Percentiles rank a stretch among this genome's conserved stretches.
Evolutionary conservation across 306 rosid genomes (phyloP).

Genomic region (Bauhinia variegata): DNA sequence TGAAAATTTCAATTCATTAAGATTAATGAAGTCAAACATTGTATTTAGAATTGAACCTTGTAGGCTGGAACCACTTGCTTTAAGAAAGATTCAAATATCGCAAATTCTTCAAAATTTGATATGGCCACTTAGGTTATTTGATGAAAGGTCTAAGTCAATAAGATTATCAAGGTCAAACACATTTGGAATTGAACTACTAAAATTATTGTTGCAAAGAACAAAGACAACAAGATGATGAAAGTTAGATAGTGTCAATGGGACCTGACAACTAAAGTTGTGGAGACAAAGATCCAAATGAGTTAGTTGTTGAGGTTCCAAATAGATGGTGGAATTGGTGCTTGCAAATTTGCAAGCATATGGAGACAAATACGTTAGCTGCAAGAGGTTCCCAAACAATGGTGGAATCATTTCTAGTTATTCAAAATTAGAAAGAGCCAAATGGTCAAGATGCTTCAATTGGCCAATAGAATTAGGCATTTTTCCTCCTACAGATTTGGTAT

Average conservation of each 20-base stretch:
- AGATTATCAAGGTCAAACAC: slow-evolving; percentile 22
- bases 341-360: fast-evolving
- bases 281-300: neutral
- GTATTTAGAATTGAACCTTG: no score
- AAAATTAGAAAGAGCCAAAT: no score
- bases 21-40: slow-evolving; percentile 27
- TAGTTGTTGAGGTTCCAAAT: slow-evolving; percentile 33
- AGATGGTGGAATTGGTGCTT: neutral
- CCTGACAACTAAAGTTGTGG: slow-evolving; percentile 23
- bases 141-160: neutral
- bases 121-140: slow-evolving; percentile 24
- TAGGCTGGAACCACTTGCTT: neutral
- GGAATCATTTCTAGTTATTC: no score
- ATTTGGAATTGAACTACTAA: slow-evolving; percentile 10
- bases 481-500: neutral
- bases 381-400: slow-evolving; percentile 3
- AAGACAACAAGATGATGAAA: slow-evolving; percentile 1
- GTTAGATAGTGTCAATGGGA: slow-evolving; percentile 8
- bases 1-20: no score
- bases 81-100: neutral
- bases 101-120: neutral
- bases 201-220: no score
- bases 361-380: neutral
- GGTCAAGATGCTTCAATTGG: neutral
- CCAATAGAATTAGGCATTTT: slow-evolving; percentile 7